Percentiles rank a stretch among this genome's conserved stretches.
phyloP scores from a whole-genome alignment of 2,329 filamentous ascomycete species.

The Podosphaera aphanis region DNA sequence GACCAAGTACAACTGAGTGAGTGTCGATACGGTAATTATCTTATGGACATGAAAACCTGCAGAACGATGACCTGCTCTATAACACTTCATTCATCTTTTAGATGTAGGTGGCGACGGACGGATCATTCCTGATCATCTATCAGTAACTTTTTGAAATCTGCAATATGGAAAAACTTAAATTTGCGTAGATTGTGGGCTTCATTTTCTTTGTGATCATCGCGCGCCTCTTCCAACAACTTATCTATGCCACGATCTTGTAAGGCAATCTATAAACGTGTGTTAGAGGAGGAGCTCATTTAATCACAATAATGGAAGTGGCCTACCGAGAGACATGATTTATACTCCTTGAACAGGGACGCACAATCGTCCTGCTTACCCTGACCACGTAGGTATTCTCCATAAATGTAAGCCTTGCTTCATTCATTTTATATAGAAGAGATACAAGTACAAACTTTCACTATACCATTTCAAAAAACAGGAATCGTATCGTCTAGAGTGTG shows the following conservation, averaged over 20 bases:
- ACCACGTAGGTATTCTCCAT: constrained; percentile 66
- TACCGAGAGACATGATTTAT: constrained; percentile 68
- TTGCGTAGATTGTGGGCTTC: constrained; percentile 44
- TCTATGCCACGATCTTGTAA: constrained; percentile 81
- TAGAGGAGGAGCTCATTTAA: background rate
- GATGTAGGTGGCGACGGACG: too few relatives aligned
- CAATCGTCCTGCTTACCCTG: constrained; percentile 68
- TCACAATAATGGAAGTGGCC: constrained; percentile 2
- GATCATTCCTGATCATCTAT: background rate
- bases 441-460: constrained; percentile 63
- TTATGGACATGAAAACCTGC: too few relatives aligned
- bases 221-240: constrained; percentile 72
- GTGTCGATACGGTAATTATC: too few relatives aligned
- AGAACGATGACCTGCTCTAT: too few relatives aligned
- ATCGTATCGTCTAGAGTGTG: constrained; percentile 53
- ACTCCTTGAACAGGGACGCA: constrained; percentile 63
- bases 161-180: constrained; percentile 11
- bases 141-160: background rate
- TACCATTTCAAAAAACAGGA: constrained; percentile 98
- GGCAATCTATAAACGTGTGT: constrained; percentile 38
- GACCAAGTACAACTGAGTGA: too few relatives aligned
- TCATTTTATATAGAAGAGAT: constrained; percentile 4
- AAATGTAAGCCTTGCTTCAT: constrained; percentile 3
- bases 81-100: too few relatives aligned
- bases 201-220: constrained; percentile 73